Conservation (phyloP, 371 early-diverging fungal species). For the Basidiobolus meristosporus region DNA sequence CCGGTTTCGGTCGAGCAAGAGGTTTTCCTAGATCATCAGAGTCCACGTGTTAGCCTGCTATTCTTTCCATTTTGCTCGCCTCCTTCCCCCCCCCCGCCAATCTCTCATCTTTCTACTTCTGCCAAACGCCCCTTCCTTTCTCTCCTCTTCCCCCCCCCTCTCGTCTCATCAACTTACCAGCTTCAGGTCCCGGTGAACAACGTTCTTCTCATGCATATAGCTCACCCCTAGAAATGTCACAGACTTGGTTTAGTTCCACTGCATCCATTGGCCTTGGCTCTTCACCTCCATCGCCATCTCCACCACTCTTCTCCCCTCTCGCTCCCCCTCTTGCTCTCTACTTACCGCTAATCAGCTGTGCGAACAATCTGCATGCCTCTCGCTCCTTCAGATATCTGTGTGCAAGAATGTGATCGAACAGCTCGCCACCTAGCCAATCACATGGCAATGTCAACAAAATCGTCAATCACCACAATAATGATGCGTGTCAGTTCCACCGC, state of each 20-base stretch:
- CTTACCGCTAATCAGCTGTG: conserved; percentile 70
- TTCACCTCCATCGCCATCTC: no score
- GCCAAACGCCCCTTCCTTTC: not conserved
- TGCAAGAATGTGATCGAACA: conserved; percentile 91
- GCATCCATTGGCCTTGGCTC: no score
- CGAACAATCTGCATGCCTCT: conserved; percentile 82
- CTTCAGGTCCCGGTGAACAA: conserved; percentile 93
- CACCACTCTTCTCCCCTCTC: no score
- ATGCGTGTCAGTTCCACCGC: not conserved
- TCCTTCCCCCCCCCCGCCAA: no score
- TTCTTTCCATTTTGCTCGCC: no score
- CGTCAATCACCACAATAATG: not conserved
- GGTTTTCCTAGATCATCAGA: conserved; percentile 78
- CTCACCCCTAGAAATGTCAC: conserved; percentile 35
- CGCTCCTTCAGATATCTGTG: conserved; percentile 80
- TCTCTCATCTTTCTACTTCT: no score
- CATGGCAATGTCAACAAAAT: not conserved
- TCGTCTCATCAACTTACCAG: conserved; percentile 27
- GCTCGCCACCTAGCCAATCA: conserved; percentile 51
- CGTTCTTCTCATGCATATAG: conserved; percentile 71
- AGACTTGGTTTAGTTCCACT: no score
- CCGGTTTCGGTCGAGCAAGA: conserved; percentile 62
- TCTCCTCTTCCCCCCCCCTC: not conserved
- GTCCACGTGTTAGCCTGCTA: no score
- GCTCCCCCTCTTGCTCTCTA: no score